Conservation (phyloP, 2,329 filamentous ascomycete species). For the Colletotrichum sp. region DNA sequence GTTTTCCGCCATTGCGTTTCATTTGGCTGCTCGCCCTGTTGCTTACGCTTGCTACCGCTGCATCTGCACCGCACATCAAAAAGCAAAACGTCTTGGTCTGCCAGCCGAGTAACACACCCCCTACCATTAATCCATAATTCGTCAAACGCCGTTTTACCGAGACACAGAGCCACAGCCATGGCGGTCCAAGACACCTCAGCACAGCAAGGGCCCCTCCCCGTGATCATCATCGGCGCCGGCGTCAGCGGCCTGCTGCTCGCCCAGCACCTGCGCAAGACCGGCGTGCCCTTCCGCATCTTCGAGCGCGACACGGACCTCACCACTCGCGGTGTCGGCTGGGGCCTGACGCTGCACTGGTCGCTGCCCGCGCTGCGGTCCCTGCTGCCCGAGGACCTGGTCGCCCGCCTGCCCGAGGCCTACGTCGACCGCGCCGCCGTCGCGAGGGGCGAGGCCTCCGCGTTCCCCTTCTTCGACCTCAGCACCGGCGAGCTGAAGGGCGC, state of each 20-base stretch:
- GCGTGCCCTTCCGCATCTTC: constrained; percentile 51
- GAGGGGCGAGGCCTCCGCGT: constrained; percentile 50
- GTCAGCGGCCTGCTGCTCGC: constrained; percentile 42
- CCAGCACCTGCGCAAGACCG: constrained; percentile 34
- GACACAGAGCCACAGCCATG: background rate
- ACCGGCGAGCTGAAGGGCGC: constrained; percentile 45
- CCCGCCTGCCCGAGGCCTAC: constrained; percentile 52
- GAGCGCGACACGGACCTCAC: constrained; percentile 55
- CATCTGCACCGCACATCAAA: background rate
- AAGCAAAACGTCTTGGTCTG: background rate
- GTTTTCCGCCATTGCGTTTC: background rate
- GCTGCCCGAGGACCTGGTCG: constrained; percentile 51
- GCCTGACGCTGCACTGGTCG: constrained; percentile 68
- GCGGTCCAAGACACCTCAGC: background rate
- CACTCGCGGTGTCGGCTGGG: constrained; percentile 62
- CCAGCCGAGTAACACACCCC: background rate
- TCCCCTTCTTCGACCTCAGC: constrained; percentile 61
- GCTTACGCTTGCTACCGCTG: background rate
- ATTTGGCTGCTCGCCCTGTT: background rate
- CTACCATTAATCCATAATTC: background rate
- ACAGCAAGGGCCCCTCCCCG: constrained; percentile 20
- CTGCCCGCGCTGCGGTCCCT: constrained; percentile 55
- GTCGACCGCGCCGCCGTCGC: constrained; percentile 57
- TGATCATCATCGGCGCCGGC: constrained; percentile 42
- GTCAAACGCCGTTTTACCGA: background rate